Conservation (phyloP, 352 stramenopile genomes). For the Phytophthora idaei region DNA sequence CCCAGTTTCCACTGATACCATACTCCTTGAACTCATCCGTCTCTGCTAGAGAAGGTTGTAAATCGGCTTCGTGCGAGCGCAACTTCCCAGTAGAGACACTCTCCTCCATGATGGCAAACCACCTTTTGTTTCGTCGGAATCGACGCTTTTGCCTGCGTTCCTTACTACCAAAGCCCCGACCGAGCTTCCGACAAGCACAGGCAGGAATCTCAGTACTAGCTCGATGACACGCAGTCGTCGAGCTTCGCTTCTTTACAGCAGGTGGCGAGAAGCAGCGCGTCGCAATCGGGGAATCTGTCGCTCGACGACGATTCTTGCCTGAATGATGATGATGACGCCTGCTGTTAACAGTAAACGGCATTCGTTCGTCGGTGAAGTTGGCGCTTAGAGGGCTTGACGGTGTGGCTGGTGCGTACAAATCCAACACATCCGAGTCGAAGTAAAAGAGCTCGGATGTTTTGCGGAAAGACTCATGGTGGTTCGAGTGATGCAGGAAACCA, state of each 20-base stretch:
- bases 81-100: constrained; percentile 45
- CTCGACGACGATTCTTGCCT: constrained; percentile 18
- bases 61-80: constrained; percentile 31
- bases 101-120: constrained; percentile 51
- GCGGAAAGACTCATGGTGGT: constrained; percentile 52
- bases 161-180: constrained; percentile 36
- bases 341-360: background rate
- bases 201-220: constrained; percentile 17
- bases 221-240: constrained; percentile 30
- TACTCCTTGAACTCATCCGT: constrained; percentile 44
- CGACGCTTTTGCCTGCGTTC: constrained; percentile 37
- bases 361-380: constrained; percentile 19
- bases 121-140: constrained; percentile 60
- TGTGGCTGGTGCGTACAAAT: constrained; percentile 30
- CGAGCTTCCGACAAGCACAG: constrained; percentile 59
- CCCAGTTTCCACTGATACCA: constrained; percentile 30
- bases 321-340: constrained; percentile 1
- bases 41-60: constrained; percentile 29
- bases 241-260: constrained; percentile 36
- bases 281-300: constrained; percentile 28
- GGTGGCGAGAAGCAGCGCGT: constrained; percentile 36
- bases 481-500: constrained; percentile 65
- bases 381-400: background rate
- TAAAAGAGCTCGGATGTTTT: constrained; percentile 57
- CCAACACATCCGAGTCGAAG: constrained; percentile 50